Percentiles rank a stretch among this genome's conserved stretches.
Evolutionary conservation across 2,329 filamentous ascomycete genomes (phyloP).

Genomic region (Penicillium griseofulvum): DNA sequence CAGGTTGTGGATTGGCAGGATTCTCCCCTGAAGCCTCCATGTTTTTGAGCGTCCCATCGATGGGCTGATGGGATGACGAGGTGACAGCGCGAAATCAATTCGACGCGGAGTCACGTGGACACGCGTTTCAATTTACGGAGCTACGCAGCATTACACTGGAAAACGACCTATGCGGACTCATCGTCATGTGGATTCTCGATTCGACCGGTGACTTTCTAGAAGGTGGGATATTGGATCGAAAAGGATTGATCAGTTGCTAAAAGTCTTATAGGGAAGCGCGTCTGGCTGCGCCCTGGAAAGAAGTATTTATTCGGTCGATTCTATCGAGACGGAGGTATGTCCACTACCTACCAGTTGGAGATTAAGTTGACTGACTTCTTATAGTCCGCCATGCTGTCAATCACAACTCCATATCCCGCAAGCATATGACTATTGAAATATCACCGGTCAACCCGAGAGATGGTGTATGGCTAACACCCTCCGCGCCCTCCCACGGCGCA

Average conservation of each 20-base stretch:
- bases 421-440: constrained; percentile 79
- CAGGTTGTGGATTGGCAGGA: constrained; percentile 5
- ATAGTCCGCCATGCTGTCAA: constrained; percentile 68
- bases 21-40: constrained; percentile 25
- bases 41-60: constrained; percentile 13
- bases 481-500: background rate
- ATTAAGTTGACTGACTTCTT: background rate
- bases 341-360: background rate
- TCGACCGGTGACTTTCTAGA: constrained; percentile 49
- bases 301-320: constrained; percentile 83
- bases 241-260: constrained; percentile 7
- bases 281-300: constrained; percentile 85
- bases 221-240: constrained; percentile 45
- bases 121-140: constrained; percentile 30
- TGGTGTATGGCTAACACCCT: constrained; percentile 52
- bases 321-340: constrained; percentile 57
- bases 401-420: constrained; percentile 80
- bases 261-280: constrained; percentile 57
- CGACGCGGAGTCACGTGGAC: constrained; percentile 35
- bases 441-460: constrained; percentile 63
- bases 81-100: constrained; percentile 15
- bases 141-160: background rate
- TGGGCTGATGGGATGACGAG: background rate
- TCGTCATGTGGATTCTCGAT: constrained; percentile 64
- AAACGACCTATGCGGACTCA: constrained; percentile 7